phyloP scores from a whole-genome alignment of 1,284 basidiomycete genomes.

The Cryptococcus maquisensis region DNA sequence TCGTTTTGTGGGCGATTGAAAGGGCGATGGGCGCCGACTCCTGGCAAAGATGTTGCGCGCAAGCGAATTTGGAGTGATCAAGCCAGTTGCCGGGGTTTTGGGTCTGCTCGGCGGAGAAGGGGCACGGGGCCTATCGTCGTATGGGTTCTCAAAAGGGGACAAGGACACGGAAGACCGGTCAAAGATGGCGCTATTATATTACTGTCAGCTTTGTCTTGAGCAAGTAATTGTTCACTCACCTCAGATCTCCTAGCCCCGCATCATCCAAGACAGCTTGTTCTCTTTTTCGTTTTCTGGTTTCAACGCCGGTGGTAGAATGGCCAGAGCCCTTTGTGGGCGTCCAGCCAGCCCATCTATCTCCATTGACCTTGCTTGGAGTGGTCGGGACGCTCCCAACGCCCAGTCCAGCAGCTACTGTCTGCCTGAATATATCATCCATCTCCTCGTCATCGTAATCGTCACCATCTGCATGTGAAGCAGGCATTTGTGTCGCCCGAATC shows the following conservation, averaged over 20 bases:
- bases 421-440: conserved; percentile 32
- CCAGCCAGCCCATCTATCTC: conserved; percentile 1
- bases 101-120: conserved; percentile 28
- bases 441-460: conserved; percentile 36
- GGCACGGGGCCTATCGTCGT: conserved; percentile 10
- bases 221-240: conserved; percentile 16
- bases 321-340: conserved; percentile 8
- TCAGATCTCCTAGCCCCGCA: conserved; percentile 44
- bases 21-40: conserved; percentile 15
- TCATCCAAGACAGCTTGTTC: conserved; percentile 26
- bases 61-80: conserved; percentile 33
- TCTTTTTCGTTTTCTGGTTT: conserved; percentile 13
- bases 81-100: conserved; percentile 25
- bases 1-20: conserved; percentile 17
- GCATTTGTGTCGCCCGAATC: conserved; percentile 39
- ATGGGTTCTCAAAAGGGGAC: conserved; percentile 29
- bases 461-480: conserved; percentile 10
- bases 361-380: conserved; percentile 16
- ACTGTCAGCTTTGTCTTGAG: background rate
- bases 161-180: conserved; percentile 35
- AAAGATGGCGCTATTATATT: conserved; percentile 26
- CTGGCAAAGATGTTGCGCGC: conserved; percentile 40
- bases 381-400: conserved; percentile 15
- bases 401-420: conserved; percentile 22
- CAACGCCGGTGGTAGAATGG: conserved; percentile 11